These are phyloP conservation scores for Citrus maxima DNA, from an alignment of 345 rosid genomes.

Conservation along the genomic window DNA sequence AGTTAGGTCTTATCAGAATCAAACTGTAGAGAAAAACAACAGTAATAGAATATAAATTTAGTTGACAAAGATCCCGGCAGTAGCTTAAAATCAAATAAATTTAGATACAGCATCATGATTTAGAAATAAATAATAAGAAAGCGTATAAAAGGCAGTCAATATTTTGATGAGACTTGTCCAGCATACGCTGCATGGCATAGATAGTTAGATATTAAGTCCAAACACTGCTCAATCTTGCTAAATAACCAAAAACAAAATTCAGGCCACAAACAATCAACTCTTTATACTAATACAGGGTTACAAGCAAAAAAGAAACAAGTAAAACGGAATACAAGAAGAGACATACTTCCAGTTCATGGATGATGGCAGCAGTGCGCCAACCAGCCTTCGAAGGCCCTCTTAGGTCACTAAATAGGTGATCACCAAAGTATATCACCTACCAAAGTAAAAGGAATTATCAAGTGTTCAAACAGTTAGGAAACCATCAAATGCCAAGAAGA, in stretches of 20 bases:
- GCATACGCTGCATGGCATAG: background rate
- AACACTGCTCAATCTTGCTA: background rate
- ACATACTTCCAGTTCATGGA: constrained; percentile 89
- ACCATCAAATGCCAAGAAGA: background rate
- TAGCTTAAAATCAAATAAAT: background rate
- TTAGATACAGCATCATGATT: background rate
- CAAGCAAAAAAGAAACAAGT: background rate
- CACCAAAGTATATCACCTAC: constrained; percentile 97
- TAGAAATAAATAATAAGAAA: background rate
- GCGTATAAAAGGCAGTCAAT: background rate
- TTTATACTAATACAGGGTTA: background rate
- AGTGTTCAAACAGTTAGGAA: background rate
- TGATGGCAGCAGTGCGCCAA: constrained; percentile 98
- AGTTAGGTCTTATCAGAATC: background rate
- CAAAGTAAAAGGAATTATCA: constrained; percentile 10
- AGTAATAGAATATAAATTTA: background rate
- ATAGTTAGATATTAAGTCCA: background rate
- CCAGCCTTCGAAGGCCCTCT: constrained; percentile 97
- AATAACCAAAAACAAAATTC: background rate
- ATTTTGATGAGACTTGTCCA: background rate
- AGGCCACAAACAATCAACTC: background rate
- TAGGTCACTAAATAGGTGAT: constrained; percentile 94
- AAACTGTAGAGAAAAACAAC: background rate
- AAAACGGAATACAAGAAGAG: constrained; percentile 5
- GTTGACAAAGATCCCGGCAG: background rate